Base-by-base conservation (phyloP, 176 grass and related monocot species). In the Tillandsia fasciculata region DNA sequence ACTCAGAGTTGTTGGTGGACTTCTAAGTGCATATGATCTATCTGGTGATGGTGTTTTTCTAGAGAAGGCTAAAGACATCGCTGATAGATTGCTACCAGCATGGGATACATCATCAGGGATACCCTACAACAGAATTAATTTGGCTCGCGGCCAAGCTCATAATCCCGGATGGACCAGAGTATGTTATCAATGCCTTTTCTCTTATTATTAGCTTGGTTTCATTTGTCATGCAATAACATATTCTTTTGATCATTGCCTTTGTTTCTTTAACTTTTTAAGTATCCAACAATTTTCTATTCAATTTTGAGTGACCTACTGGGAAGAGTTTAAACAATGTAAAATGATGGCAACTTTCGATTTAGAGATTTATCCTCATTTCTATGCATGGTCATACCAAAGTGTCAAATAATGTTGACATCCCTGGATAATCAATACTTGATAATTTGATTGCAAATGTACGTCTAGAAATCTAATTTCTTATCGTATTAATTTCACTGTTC, bases 141-240 rank as follows among this genome's bases (percentile, higher is more conserved):
- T 99, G 72, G 87, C 83, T 83, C 90, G 84, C 86, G 95, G 95
- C 22, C 74, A 69, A 73, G 82, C 95, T 11, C 90, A 94, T 87
- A 99, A 99, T 90, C 87, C 64, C 83, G 95, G 90, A 82, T 99
- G 95, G 95, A 94, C 95, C 67, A 87, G 82, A 9, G 95, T 99
- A 75, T 75, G 84, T 88, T 64, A 66, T 42, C 42, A 11, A 67
- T 77, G 12, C 72, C 52, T 12, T 49, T 80, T 48, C 53, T 68
- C 79, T 72, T 85, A 9, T 52, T 53, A 52, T 48, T 18, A 51
- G n/a, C 26, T 70, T 50, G 52, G n/a, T 61, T 61, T 61, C 56
- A 61, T 61, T 61, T 61, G n/a, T 2, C 22, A 18, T 9, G 14
- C 15, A 61, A 61, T 20, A 61, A 61, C 2, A 6, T 15, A 48